A percentile compares a stretch with the other conserved stretches of the same genome.
Conservation (phyloP, 1,284 basidiomycete species). For the Ceratobasidium sp. region DNA sequence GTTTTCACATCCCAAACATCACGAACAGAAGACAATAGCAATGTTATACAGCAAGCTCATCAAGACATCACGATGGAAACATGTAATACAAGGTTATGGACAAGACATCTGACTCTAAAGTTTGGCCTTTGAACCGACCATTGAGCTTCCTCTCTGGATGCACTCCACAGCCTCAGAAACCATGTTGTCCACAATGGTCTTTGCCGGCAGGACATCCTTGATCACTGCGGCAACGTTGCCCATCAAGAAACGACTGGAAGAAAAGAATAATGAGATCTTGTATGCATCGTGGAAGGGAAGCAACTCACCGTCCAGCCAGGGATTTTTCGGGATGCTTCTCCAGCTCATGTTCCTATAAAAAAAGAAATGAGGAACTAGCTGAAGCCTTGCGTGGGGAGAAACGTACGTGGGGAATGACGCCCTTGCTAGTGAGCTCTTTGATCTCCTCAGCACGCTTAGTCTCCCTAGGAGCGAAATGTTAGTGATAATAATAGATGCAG, state of each 20-base stretch:
- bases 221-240: constrained; percentile 48
- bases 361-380: background rate
- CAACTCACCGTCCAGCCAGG: constrained; percentile 29
- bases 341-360: constrained; percentile 30
- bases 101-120: constrained; percentile 19
- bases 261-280: background rate
- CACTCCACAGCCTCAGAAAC: constrained; percentile 46
- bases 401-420: constrained; percentile 44
- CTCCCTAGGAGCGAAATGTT: constrained; percentile 41
- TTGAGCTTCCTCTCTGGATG: constrained; percentile 24
- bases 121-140: constrained; percentile 43
- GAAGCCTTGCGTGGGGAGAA: background rate
- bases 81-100: background rate
- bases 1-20: background rate
- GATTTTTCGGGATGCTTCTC: constrained; percentile 46
- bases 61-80: background rate
- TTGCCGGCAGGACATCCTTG: constrained; percentile 54
- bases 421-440: constrained; percentile 44
- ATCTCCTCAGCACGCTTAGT: constrained; percentile 46
- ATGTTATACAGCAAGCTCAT: background rate
- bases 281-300: background rate
- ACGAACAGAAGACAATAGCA: background rate
- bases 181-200: constrained; percentile 53
- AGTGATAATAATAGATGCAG: background rate
- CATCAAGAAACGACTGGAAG: constrained; percentile 42